Base-by-base conservation (phyloP, 345 rosid genomes). In the Eucalyptus shirleyi region DNA sequence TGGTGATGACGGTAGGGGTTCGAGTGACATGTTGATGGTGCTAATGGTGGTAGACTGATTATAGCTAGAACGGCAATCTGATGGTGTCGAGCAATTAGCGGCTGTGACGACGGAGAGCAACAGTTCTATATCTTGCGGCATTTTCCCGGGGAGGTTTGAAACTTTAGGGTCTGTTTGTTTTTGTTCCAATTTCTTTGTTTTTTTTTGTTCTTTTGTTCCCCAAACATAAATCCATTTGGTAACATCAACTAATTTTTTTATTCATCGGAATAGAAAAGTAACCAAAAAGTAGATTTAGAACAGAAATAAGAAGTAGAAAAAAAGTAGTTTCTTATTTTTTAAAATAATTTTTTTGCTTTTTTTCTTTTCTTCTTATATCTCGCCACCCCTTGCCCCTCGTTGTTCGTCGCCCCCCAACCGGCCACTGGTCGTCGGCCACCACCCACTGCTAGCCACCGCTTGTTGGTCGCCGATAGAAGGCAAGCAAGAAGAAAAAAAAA, bases 171-270 rank as follows among this genome's bases (percentile, higher is more conserved):
- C 1, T 53, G 5, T 19, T 53, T 53, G 5, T 19, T 53, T 53
- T 53, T 53, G 1, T 53, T 53, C 5, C 56, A 53, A 53, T 53
- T 53, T 19, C 0, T 0, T 53, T 53, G 2, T 7, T 19, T 1
- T 53, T 51, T 53, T 53, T 51, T 53, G 23, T 53, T 53, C 59
- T 53, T 53, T 53, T 53, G 24, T 53, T 53, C 24, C 0, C 11
- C 2, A 1, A 0, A 53, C 23, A 53, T 0, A 53, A 53, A 8
- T 53, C 0, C 0, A 1, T 53, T 1, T 19, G 5, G 0, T 53
- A 53, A 3, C 2, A 0, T 1, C 1, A 19, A 53, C 0, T 53
- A 53, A 19, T 4, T 53, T 53, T 53, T 53, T 0, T 2, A 19
- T 19, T 53, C 10, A 2, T 8, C 0, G 1, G 5, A 53, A 53